Conservation (phyloP, 1,284 basidiomycete species). For the Pseudozyma sp. region DNA sequence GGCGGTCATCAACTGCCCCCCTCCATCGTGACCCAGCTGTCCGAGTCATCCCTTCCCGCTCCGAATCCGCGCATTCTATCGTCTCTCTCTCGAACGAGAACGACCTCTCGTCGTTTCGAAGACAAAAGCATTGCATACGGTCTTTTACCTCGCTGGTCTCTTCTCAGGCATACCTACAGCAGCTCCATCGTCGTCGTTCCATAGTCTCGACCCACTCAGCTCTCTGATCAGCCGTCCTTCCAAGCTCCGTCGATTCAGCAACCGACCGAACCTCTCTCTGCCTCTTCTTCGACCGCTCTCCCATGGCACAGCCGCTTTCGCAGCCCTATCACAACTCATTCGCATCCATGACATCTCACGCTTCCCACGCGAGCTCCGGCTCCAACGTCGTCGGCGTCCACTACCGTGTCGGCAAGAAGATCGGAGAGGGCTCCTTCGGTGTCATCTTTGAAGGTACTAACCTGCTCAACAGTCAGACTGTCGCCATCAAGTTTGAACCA, state of each 20-base stretch:
- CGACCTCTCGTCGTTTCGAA: no score
- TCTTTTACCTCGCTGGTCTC: no score
- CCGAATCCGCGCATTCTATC: no score
- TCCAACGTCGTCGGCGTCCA: conserved; percentile 73
- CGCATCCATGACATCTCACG: conserved; percentile 62
- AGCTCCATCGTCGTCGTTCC: neutral
- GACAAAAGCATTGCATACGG: no score
- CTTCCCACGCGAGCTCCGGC: conserved; percentile 59
- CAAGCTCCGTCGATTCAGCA: neutral
- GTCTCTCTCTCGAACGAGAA: no score
- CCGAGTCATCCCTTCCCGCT: no score
- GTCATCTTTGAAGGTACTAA: conserved; percentile 98
- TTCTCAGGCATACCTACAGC: no score
- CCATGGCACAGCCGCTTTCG: conserved; percentile 31
- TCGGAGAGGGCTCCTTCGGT: conserved; percentile 79
- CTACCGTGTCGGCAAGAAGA: conserved; percentile 85
- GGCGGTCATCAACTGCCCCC: no score
- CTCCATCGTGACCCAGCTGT: no score
- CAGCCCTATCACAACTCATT: conserved; percentile 48
- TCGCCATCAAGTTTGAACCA: conserved; percentile 98
- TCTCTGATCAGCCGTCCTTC: neutral
- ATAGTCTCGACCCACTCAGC: neutral
- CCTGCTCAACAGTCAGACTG: conserved; percentile 91
- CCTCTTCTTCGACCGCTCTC: neutral
- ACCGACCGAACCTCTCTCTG: neutral